Evolutionary conservation across 306 rosid species (phyloP), one percentile per base, ranked within the genome.

Genomic region (Astragalus membranaceus): DNA sequence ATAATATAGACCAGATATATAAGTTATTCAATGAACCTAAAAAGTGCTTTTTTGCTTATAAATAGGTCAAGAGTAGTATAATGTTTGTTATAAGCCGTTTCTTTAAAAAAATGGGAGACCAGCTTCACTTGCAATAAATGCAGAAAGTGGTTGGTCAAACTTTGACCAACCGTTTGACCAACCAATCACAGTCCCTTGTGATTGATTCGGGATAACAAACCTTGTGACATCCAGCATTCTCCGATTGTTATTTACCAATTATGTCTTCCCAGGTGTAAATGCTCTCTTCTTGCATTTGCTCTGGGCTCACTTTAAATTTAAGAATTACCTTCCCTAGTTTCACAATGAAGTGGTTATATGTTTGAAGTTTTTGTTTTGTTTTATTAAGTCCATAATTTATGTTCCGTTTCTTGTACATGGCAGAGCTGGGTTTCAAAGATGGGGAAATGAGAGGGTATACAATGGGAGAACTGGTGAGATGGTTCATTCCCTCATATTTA

Each of bases 401-500:
- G 70, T 66, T 77, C 30, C 32, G 52, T 30, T 49, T 61, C 74
- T 29, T 29, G 66, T 64, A 32, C 54, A 69, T 72, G 54, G 50
- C 89, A 95, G 99, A 48, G 88, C 92, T 75, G 97, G 97, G 75
- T 95, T 91, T 80, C 83, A 91, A 60, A 82, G 85, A 82, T 84
- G 97, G 81, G 99, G 99, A 58, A 91, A 84, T 64, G 99, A 94
- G 85, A 85, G 97, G 73, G 99, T 94, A 0, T 89, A 87, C 84
- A 85, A 82, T 76, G 99, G 99, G 9, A 79, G 91, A 73, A 94
- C 99, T 1, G 99, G 99, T 23, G 95, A 89, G 81, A 89, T 88
- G 95, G 88, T 89, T 26, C 88, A 85, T 7, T 83, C 94, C 0
- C 95, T 94, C 10, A 88, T 94, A 59, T 94, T 94, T 46, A 91